A percentile compares a stretch with the other conserved stretches of the same genome.
Conservation (phyloP, 306 rosid species). For the Dalbergia oliveri region DNA sequence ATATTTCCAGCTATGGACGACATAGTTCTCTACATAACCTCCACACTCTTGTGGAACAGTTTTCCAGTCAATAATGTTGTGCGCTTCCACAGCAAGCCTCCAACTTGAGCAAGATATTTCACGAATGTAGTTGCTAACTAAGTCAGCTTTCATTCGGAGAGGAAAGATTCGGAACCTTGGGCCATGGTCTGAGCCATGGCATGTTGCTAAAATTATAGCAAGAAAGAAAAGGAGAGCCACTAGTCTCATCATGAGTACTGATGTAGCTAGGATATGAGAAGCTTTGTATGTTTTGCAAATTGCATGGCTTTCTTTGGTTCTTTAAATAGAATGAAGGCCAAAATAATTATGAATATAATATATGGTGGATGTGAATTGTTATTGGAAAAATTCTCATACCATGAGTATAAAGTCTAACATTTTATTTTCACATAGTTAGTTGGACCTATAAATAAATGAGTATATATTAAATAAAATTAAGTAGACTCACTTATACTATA, state of each 20-base stretch:
- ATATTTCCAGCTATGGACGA: conserved; percentile 31
- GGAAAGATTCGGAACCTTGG: not conserved
- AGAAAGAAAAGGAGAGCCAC: conserved; percentile 12
- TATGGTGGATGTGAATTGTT: too few species aligned
- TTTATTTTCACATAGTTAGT: too few species aligned
- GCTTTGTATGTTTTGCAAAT: too few species aligned
- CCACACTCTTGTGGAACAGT: conserved; percentile 55
- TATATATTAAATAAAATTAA: too few species aligned
- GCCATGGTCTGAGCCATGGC: too few species aligned
- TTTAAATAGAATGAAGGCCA: too few species aligned
- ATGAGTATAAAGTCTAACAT: too few species aligned
- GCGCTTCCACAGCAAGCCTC: conserved; percentile 63
- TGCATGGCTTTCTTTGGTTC: too few species aligned
- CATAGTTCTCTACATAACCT: conserved; percentile 54
- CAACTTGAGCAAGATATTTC: conserved; percentile 38
- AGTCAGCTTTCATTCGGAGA: conserved; percentile 39
- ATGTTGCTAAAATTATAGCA: conserved; percentile 27
- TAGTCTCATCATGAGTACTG: not conserved
- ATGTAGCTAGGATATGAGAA: not conserved
- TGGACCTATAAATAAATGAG: too few species aligned
- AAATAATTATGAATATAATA: too few species aligned
- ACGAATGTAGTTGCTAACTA: conserved; percentile 3
- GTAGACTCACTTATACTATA: too few species aligned
- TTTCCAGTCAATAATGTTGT: conserved; percentile 54
- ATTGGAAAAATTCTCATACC: too few species aligned